phyloP scores from a whole-genome alignment of 1,139 yeast species.

The Suhomyces kunorum region DNA sequence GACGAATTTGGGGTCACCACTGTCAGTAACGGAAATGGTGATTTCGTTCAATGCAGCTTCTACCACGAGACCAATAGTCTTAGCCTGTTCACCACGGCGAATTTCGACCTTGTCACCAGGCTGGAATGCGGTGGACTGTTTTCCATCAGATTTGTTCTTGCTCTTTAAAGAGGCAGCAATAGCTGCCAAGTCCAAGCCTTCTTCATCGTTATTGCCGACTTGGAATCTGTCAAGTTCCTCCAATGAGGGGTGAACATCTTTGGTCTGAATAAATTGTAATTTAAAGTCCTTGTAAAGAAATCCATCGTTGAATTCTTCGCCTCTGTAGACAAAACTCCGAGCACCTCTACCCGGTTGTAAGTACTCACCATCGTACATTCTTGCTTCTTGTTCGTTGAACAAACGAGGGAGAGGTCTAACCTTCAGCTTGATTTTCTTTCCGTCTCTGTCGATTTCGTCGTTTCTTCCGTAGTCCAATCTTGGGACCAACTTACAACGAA shows the following conservation, averaged over 20 bases:
- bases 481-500: constrained; percentile 87
- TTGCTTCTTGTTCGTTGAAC: constrained; percentile 72
- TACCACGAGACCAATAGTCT: constrained; percentile 77
- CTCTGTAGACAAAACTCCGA: constrained; percentile 70
- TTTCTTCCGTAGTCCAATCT: constrained; percentile 86
- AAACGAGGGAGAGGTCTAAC: constrained; percentile 82
- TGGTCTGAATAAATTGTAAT: constrained; percentile 76
- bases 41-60: constrained; percentile 67
- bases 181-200: constrained; percentile 79
- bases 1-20: constrained; percentile 50
- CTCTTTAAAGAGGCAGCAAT: constrained; percentile 82
- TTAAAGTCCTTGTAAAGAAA: constrained; percentile 84
- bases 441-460: constrained; percentile 58
- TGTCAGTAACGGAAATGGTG: constrained; percentile 56
- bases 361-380: constrained; percentile 53
- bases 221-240: constrained; percentile 87
- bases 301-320: constrained; percentile 90
- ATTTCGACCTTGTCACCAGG: constrained; percentile 95
- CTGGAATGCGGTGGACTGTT: constrained; percentile 61
- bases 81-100: constrained; percentile 89
- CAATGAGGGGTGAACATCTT: constrained; percentile 81
- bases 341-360: constrained; percentile 77
- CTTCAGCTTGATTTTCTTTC: constrained; percentile 53
- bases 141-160: constrained; percentile 38
- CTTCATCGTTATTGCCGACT: constrained; percentile 65